These are phyloP conservation scores for Colletotrichum noveboracense DNA, from an alignment of 2,329 filamentous ascomycete genomes.

Conservation along the genomic window DNA sequence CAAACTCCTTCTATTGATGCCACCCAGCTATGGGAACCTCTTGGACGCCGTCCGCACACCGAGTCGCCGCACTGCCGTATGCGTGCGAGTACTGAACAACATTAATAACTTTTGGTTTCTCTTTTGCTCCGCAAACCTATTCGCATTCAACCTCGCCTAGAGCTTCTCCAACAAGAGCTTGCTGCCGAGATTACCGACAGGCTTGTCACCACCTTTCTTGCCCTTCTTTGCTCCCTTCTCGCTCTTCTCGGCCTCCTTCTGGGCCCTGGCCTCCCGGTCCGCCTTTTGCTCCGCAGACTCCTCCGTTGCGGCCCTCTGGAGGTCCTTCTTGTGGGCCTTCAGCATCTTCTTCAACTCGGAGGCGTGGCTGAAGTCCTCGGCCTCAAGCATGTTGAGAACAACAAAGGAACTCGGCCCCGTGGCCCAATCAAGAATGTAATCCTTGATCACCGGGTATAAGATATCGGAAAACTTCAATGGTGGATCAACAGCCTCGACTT, in stretches of 20 bases:
- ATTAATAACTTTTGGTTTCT: slow-evolving; percentile 16
- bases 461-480: slow-evolving; percentile 80
- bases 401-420: slow-evolving; percentile 87
- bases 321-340: slow-evolving; percentile 73
- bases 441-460: slow-evolving; percentile 82
- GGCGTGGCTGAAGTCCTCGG: slow-evolving; percentile 70
- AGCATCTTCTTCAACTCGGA: slow-evolving; percentile 72
- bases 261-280: slow-evolving; percentile 53
- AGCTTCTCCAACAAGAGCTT: slow-evolving; percentile 66
- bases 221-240: slow-evolving; percentile 45
- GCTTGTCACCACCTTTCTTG: slow-evolving; percentile 45
- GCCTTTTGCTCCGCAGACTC: slow-evolving; percentile 60
- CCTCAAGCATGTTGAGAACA: slow-evolving; percentile 80
- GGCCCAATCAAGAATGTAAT: slow-evolving; percentile 81
- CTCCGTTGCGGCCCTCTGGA: slow-evolving; percentile 71
- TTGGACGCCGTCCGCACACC: slow-evolving; percentile 12
- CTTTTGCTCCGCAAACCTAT: slow-evolving; percentile 4
- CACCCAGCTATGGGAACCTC: slow-evolving; percentile 2
- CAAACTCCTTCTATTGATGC: slow-evolving; percentile 6
- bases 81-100: slow-evolving; percentile 16
- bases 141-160: slow-evolving; percentile 24
- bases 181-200: slow-evolving; percentile 66
- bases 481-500: slow-evolving; percentile 73
- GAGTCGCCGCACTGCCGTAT: not conserved
- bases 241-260: slow-evolving; percentile 41